Conservation (phyloP, 2,329 filamentous ascomycete species). For the Fusarium miscanthi region DNA sequence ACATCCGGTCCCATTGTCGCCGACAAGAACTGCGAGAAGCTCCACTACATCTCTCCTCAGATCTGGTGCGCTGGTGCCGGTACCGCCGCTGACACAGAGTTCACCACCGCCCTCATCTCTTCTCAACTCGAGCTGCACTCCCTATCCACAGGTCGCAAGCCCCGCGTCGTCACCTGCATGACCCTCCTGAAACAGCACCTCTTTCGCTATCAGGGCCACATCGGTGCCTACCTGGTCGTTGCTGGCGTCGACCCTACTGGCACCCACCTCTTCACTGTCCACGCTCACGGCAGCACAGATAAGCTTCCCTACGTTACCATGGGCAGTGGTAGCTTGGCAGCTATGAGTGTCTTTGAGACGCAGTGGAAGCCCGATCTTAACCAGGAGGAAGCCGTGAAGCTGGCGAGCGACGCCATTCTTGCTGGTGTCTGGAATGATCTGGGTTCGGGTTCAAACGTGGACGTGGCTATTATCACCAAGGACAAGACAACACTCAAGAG, state of each 20-base stretch:
- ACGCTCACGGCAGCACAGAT: slow-evolving; percentile 97
- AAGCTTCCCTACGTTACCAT: slow-evolving; percentile 99
- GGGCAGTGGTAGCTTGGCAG: slow-evolving; percentile 94
- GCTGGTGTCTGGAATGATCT: slow-evolving; percentile 99
- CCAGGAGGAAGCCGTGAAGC: slow-evolving; percentile 82
- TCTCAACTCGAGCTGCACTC: slow-evolving; percentile 98
- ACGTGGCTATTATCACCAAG: slow-evolving; percentile 93
- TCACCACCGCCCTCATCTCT: slow-evolving; percentile 97
- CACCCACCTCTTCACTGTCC: slow-evolving; percentile 95
- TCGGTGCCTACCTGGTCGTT: slow-evolving; percentile 97
- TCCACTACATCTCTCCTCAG: slow-evolving; percentile 97
- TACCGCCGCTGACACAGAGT: slow-evolving; percentile 98
- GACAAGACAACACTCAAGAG: slow-evolving; percentile 95
- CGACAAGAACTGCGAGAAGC: slow-evolving; percentile 99
- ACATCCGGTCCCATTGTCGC: slow-evolving; percentile 98
- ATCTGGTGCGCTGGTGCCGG: slow-evolving; percentile 99
- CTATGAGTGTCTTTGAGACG: slow-evolving; percentile 98
- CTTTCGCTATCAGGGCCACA: slow-evolving; percentile 97
- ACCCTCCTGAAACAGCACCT: slow-evolving; percentile 99
- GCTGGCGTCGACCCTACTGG: slow-evolving; percentile 97
- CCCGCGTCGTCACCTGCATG: slow-evolving; percentile 98
- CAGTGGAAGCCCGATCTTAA: slow-evolving; percentile 86
- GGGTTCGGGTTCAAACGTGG: slow-evolving; percentile 96
- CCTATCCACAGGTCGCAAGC: slow-evolving; percentile 94
- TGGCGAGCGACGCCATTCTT: slow-evolving; percentile 88